These are phyloP conservation scores for Cystobasidium ongulense DNA, from an alignment of 768 basidiomycete genomes.

Conservation along the genomic window DNA sequence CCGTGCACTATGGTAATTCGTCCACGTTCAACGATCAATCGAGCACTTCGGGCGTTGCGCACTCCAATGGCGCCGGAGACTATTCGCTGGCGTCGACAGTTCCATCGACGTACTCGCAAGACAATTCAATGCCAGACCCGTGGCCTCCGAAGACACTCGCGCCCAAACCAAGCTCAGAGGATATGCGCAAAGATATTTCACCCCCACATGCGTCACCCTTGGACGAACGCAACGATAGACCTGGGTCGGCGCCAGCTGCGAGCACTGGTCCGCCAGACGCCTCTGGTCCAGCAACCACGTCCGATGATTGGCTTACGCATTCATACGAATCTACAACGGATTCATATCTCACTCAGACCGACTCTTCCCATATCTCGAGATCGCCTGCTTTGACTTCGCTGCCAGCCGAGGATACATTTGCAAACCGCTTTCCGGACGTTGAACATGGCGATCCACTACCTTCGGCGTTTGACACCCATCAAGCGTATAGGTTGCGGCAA, in stretches of 20 bases:
- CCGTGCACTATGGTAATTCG: not conserved
- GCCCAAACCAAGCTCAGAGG: not conserved
- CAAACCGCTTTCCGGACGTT: conserved; percentile 26
- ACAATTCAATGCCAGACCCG: not conserved
- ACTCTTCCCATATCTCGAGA: not conserved
- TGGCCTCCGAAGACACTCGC: not conserved
- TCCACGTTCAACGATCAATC: not conserved
- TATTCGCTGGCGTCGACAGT: not conserved
- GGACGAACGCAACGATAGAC: not conserved
- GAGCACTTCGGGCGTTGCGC: not conserved
- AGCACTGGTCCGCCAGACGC: not conserved
- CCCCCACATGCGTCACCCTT: not conserved
- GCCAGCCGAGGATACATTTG: not conserved
- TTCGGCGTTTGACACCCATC: not conserved
- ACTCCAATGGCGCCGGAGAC: not conserved
- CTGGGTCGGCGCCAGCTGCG: conserved; percentile 6
- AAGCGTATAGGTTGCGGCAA: not conserved
- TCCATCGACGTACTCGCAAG: not conserved
- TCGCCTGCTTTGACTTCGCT: not conserved
- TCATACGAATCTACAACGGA: not conserved
- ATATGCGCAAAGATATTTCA: not conserved
- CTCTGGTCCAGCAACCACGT: conserved; percentile 13
- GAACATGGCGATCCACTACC: conserved; percentile 1
- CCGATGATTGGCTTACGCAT: not conserved
- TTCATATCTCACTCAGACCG: not conserved